Base-by-base conservation (phyloP, 2,329 filamentous ascomycete species). In the Sordariomycetes sp. region DNA sequence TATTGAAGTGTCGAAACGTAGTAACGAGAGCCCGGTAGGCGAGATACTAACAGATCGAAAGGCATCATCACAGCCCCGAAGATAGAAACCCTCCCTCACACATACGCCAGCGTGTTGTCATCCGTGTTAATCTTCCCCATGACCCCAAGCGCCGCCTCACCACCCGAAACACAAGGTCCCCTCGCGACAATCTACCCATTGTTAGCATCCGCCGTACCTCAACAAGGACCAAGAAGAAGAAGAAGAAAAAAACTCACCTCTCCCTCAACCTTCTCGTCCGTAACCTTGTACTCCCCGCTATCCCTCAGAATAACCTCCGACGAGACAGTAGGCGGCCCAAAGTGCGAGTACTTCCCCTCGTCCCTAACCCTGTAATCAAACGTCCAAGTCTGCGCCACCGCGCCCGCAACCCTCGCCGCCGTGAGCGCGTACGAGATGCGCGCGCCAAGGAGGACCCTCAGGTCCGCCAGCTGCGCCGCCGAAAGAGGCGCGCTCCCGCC, bases 401-500 rank as follows among this genome's bases (percentile, higher is more conserved):
- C 86, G 42, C 94, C 94, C 2, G 91, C 92, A n/a, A 97, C 88
- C 60, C 82, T 81, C 25, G 89, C 76, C 1, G 87, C 84, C 20
- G 90, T 87, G 57, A 99, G 76, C 2, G 90, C 91, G 69, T 97
- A 96, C 55, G 95, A 77, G 58, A 96, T 77, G 55, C 90, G 82
- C 1, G 90, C 86, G 32, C 86, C 82, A 1, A 87, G 89, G 69
- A 90, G 89, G 56, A 95, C 79, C 52, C 91, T 84, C 58, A 97
- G 72, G 65, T 96, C 89, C 0, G 87, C 89, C 48, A 97, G 76
- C 55, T 85, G 81, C 24, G 79, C 71, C 2, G 86, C 83, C 48
- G 80, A 86, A 13, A 97, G 73, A 1, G 80, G 77, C 1, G 85
- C 82, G 1, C 78, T 76, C 48, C 84, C 86, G 32, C 80, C 79